Percentiles rank a stretch among this genome's conserved stretches.
phyloP scores from a whole-genome alignment of 106 monocot species.

The Dioscorea zingiberensis region DNA sequence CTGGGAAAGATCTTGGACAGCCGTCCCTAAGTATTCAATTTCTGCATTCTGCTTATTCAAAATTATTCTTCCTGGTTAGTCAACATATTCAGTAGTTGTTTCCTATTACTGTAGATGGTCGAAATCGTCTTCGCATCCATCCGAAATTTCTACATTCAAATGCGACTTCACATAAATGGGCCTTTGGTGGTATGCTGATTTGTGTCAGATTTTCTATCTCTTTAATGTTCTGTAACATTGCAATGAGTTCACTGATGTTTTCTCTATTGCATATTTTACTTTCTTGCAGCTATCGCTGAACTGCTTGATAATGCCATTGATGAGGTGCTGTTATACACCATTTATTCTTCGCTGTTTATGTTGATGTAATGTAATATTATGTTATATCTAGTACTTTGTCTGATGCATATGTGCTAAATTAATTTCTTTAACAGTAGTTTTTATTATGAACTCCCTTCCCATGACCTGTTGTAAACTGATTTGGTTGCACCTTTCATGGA shows the following conservation, averaged over 20 bases:
- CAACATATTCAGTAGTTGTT: background rate
- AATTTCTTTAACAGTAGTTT: background rate
- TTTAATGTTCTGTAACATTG: background rate
- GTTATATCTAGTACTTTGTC: background rate
- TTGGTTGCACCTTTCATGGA: background rate
- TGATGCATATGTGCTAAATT: background rate
- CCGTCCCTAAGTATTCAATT: constrained; percentile 24
- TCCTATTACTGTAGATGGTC: constrained; percentile 37
- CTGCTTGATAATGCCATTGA: constrained; percentile 94
- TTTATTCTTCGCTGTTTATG: background rate
- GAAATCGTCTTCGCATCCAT: constrained; percentile 66
- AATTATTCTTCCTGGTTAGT: background rate
- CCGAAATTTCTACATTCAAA: constrained; percentile 98
- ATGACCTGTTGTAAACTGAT: background rate
- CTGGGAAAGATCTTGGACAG: constrained; percentile 8
- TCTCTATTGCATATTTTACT: background rate
- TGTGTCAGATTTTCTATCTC: background rate
- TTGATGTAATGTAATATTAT: background rate
- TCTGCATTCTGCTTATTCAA: background rate
- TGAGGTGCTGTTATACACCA: constrained; percentile 45
- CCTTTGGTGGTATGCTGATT: constrained; percentile 72
- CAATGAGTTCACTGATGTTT: background rate
- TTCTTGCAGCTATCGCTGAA: constrained; percentile 81
- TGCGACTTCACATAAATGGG: constrained; percentile 99
- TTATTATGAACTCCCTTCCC: background rate